Conservation (phyloP, 2,329 filamentous ascomycete genomes). For the Canariomyces notabilis region DNA sequence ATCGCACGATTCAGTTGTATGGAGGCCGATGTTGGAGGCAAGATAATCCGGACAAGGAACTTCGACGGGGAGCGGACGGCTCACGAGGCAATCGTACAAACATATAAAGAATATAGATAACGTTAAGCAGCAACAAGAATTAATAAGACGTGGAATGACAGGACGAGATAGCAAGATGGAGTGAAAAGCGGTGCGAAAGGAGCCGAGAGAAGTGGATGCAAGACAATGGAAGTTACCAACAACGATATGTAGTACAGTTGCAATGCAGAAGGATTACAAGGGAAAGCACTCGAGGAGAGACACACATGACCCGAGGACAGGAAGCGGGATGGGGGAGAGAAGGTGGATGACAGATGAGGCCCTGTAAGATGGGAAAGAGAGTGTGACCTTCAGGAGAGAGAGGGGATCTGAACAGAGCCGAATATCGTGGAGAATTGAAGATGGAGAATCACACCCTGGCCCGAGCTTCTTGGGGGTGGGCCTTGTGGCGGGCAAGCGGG, state of each 20-base stretch:
- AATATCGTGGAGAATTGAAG: slow-evolving; percentile 8
- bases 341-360: neutral
- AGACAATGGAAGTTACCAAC: too few relatives aligned
- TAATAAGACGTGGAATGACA: neutral
- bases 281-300: slow-evolving; percentile 8
- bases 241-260: neutral
- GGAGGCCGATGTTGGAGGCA: neutral
- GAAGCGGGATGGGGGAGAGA: slow-evolving; percentile 1
- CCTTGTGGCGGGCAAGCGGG: too few relatives aligned
- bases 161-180: slow-evolving; percentile 4
- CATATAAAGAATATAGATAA: neutral
- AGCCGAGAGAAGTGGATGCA: slow-evolving; percentile 1
- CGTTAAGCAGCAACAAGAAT: neutral
- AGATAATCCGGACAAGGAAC: slow-evolving; percentile 1
- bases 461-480: neutral
- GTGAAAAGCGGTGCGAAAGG: slow-evolving; percentile 6
- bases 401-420: neutral
- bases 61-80: neutral
- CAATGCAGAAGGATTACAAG: neutral
- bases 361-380: neutral
- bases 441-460: neutral
- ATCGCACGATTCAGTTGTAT: neutral
- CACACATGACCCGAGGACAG: slow-evolving; percentile 5
- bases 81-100: neutral
- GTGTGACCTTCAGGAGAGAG: neutral